phyloP scores from a whole-genome alignment of 306 rosid genomes.

The Acacia melanoxylon region DNA sequence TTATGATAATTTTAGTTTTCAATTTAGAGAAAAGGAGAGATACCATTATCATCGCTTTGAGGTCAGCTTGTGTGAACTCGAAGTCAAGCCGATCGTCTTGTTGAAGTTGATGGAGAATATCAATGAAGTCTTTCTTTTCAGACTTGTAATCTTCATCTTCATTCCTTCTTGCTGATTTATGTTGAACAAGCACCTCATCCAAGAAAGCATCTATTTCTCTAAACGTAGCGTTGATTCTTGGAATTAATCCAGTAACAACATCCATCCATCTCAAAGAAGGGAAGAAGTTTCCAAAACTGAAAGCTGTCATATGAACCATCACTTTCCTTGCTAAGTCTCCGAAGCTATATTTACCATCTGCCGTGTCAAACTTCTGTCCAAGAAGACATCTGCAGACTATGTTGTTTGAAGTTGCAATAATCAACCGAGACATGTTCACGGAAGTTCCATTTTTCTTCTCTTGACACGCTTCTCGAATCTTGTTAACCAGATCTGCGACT shows the following conservation, averaged over 20 bases:
- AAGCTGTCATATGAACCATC: neutral
- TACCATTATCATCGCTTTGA: slow-evolving; percentile 14
- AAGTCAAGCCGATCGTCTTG: neutral
- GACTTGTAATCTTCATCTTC: neutral
- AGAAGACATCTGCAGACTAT: slow-evolving; percentile 30
- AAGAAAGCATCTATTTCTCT: slow-evolving; percentile 24
- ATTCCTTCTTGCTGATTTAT: neutral
- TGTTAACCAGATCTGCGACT: neutral
- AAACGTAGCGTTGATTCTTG: slow-evolving; percentile 14
- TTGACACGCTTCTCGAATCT: neutral
- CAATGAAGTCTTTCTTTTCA: slow-evolving; percentile 23
- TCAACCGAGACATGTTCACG: slow-evolving; percentile 35
- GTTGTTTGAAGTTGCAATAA: slow-evolving; percentile 25
- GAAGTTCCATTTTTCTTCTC: neutral
- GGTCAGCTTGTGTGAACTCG: neutral
- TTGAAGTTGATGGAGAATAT: slow-evolving; percentile 18
- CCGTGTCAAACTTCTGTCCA: slow-evolving; percentile 26
- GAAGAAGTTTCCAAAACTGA: slow-evolving; percentile 39
- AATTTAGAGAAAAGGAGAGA: neutral
- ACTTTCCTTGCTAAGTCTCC: slow-evolving; percentile 14
- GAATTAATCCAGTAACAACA: slow-evolving; percentile 25
- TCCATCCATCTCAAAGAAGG: slow-evolving; percentile 50
- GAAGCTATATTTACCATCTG: slow-evolving; percentile 1
- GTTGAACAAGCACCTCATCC: slow-evolving; percentile 35
- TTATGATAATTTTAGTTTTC: no score